These are phyloP conservation scores for Tolypocladium tundrense DNA, from an alignment of 2,329 filamentous ascomycete genomes.

Conservation along the genomic window DNA sequence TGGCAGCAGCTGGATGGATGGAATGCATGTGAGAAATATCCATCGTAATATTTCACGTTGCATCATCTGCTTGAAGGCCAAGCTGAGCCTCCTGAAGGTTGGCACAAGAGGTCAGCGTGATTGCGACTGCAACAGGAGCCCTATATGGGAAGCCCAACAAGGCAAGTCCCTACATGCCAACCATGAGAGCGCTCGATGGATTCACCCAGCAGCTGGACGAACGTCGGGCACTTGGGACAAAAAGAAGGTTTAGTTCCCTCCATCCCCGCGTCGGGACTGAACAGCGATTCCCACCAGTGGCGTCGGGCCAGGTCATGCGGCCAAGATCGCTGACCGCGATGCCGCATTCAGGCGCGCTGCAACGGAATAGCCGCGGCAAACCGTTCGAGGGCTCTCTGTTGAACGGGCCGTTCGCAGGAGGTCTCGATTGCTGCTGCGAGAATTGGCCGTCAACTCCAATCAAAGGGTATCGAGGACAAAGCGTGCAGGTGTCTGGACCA, in stretches of 20 bases:
- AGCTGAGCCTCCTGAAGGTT: neutral
- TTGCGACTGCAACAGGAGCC: too few species aligned
- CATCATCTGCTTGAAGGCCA: neutral
- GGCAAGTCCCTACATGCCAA: neutral
- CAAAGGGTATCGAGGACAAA: neutral
- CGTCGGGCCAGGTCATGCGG: neutral
- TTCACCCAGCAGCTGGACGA: neutral
- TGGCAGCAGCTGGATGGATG: neutral
- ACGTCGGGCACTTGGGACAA: neutral
- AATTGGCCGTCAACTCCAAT: neutral
- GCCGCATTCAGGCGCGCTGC: neutral
- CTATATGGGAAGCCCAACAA: neutral
- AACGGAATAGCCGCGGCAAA: neutral
- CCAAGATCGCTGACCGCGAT: neutral
- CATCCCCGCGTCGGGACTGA: neutral
- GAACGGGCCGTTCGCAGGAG: neutral
- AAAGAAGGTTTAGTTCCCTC: neutral
- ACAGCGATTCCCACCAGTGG: neutral
- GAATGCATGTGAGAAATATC: neutral
- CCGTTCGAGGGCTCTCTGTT: neutral
- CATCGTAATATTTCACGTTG: neutral
- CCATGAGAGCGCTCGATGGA: neutral
- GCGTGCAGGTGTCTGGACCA: neutral
- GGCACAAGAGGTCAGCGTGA: neutral
- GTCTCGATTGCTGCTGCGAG: neutral